These are phyloP conservation scores for Solanum microdontum DNA, from an alignment of 257 asterid genomes.

Conservation along the genomic window DNA sequence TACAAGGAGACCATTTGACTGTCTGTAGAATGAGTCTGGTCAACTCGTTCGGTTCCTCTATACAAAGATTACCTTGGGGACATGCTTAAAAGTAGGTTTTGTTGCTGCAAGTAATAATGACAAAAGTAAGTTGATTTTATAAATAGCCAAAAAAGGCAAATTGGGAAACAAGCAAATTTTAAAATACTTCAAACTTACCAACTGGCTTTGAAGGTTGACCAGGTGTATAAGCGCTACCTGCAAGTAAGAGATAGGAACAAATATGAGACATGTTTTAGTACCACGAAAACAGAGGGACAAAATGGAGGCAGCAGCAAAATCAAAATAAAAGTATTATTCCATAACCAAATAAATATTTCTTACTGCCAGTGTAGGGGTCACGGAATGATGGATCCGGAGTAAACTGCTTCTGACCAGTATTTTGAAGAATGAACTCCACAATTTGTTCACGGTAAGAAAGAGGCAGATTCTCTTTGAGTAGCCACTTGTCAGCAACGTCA, in stretches of 20 bases:
- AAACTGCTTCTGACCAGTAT: slow-evolving; percentile 68
- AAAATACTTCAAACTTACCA: slow-evolving; percentile 17
- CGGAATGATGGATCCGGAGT: slow-evolving; percentile 67
- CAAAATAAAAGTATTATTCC: neutral
- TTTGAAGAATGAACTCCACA: slow-evolving; percentile 84
- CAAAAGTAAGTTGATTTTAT: neutral
- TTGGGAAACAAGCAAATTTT: neutral
- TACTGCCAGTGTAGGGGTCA: slow-evolving; percentile 95
- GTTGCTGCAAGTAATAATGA: slow-evolving; percentile 21
- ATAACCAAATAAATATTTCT: slow-evolving; percentile 16
- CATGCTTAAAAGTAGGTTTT: slow-evolving; percentile 80
- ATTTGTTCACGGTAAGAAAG: slow-evolving; percentile 84
- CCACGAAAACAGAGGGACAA: neutral
- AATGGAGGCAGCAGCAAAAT: neutral
- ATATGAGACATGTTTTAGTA: neutral
- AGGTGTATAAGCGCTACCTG: slow-evolving; percentile 93
- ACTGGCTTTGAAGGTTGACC: slow-evolving; percentile 60
- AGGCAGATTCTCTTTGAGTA: slow-evolving; percentile 81
- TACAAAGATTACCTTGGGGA: slow-evolving; percentile 57
- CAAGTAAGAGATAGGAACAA: neutral
- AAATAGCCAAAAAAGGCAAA: slow-evolving; percentile 3
- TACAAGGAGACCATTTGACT: neutral
- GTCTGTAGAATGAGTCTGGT: neutral
- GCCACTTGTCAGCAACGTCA: slow-evolving; percentile 90
- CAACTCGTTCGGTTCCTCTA: neutral